Evolutionary conservation across 176 grass and related monocot genomes (phyloP), one percentile per base, ranked within the genome.

Genomic region (Alopecurus myosuroides): DNA sequence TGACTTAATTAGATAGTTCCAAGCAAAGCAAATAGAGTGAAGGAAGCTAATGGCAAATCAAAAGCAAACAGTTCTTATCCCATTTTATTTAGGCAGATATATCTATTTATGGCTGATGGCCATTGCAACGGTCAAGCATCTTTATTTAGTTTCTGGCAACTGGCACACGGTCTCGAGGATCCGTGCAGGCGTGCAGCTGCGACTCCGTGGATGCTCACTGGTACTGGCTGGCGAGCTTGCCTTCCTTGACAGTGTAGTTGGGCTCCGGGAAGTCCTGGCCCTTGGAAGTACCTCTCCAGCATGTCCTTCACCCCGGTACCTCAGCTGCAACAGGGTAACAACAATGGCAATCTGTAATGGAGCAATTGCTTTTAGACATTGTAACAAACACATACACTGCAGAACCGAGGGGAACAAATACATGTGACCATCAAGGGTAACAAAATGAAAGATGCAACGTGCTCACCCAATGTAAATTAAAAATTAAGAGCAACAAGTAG

Each of bases 201-300:
- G 22, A 29, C 60, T 69, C 76, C 17, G 35, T 25, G 17, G 39
- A 57, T 26, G 30, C 71, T 85, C 87, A 89, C 84, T 84, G 74
- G 83, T 92, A 94, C 76, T 94, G 94, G 74, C 86, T 86, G 18
- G 92, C 88, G n/a, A 92, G 81, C 61, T 89, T 86, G 72, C 92
- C 94, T 82, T 91, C 92, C 83, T 94, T 94, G 30, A 94, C 95
- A 28, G 94, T 97, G 67, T 97, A 97, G 86, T 97, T 85, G 28
- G 94, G 88, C 71, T 51, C 69, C 0, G 90, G 95, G 78, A 97
- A 97, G 62, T 97, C 95, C 46, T 92, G 67, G 3, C 95, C 92
- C 62, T 97, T 97, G 94, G n/a, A 97, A 94, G 81, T 91, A 94
- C 57, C 78, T 86, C 58, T 91, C 88, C 71, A 97, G 88, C 88